phyloP scores from a whole-genome alignment of 169 alveolate genomes.

The Cryptosporidium sp. region DNA sequence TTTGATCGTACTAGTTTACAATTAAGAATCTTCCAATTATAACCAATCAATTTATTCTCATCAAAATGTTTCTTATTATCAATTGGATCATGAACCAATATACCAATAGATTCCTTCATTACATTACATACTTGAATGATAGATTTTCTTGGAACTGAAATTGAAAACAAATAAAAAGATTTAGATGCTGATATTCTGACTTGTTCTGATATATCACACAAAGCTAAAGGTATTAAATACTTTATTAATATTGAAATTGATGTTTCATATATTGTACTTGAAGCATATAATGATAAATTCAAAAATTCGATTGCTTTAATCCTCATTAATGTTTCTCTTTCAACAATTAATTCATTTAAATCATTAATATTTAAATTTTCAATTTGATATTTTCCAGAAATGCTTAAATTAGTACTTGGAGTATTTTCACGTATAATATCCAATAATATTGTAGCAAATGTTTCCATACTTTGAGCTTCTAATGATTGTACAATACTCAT shows the following conservation, averaged over 20 bases:
- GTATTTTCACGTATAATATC: conserved; percentile 32
- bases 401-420: conserved; percentile 28
- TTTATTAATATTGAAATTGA: conserved; percentile 20
- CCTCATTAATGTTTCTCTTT: not conserved
- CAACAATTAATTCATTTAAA: not conserved
- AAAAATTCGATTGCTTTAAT: conserved; percentile 10
- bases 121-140: conserved; percentile 1
- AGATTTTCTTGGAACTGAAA: not conserved
- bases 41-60: conserved; percentile 32
- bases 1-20: not conserved
- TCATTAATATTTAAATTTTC: not conserved
- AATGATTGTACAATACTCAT: conserved; percentile 22
- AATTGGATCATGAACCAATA: conserved; percentile 39
- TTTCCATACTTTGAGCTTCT: conserved; percentile 57
- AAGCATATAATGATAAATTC: conserved; percentile 4
- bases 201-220: conserved; percentile 58
- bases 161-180: conserved; percentile 19
- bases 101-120: conserved; percentile 25
- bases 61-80: conserved; percentile 10
- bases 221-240: conserved; percentile 45
- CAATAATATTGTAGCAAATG: conserved; percentile 34
- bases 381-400: conserved; percentile 29
- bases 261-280: conserved; percentile 39
- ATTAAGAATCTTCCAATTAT: conserved; percentile 2
- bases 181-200: conserved; percentile 37